Percentiles rank a stretch among this genome's conserved stretches.
Evolutionary conservation across 495 filamentous ascomycete genomes (phyloP).

Genomic region (Trichoderma erinaceum): DNA sequence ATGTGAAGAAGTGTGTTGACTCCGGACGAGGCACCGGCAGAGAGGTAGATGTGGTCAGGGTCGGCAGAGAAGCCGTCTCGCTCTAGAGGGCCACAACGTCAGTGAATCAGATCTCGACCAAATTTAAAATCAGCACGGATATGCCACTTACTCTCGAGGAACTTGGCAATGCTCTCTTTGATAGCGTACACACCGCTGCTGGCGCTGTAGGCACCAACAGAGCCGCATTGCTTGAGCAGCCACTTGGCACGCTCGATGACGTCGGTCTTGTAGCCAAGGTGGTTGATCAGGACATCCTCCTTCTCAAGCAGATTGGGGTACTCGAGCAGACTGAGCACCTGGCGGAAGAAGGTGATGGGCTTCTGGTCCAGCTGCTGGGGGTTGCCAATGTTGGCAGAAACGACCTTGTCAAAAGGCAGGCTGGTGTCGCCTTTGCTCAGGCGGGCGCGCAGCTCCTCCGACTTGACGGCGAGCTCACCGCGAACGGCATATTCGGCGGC

Average conservation of each 20-base stretch:
- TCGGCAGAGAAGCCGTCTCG: slow-evolving; percentile 84
- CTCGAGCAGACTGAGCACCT: slow-evolving; percentile 90
- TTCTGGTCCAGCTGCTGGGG: slow-evolving; percentile 98
- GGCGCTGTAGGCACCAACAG: slow-evolving; percentile 92
- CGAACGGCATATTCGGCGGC: slow-evolving; percentile 93
- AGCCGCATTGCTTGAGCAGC: slow-evolving; percentile 75
- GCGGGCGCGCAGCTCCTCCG: slow-evolving; percentile 76
- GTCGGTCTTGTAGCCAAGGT: slow-evolving; percentile 77
- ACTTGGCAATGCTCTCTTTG: slow-evolving; percentile 81
- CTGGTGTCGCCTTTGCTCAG: slow-evolving; percentile 50
- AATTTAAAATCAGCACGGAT: neutral
- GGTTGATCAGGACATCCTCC: slow-evolving; percentile 58
- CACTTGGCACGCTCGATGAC: slow-evolving; percentile 76
- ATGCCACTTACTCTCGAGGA: slow-evolving; percentile 65
- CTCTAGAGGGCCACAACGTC: slow-evolving; percentile 32
- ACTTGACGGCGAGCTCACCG: slow-evolving; percentile 85
- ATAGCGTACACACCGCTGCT: slow-evolving; percentile 82
- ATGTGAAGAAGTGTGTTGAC: slow-evolving; percentile 88
- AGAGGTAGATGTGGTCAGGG: slow-evolving; percentile 74
- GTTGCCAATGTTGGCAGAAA: slow-evolving; percentile 97
- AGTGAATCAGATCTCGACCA: neutral
- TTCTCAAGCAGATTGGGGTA: slow-evolving; percentile 79
- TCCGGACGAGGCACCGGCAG: slow-evolving; percentile 84
- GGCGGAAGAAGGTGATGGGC: slow-evolving; percentile 97
- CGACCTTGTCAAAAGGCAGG: slow-evolving; percentile 83